Percentiles rank a stretch among this genome's conserved stretches.
Evolutionary conservation across 768 basidiomycete species (phyloP).

Genomic region (Leccinum ochraceum): DNA sequence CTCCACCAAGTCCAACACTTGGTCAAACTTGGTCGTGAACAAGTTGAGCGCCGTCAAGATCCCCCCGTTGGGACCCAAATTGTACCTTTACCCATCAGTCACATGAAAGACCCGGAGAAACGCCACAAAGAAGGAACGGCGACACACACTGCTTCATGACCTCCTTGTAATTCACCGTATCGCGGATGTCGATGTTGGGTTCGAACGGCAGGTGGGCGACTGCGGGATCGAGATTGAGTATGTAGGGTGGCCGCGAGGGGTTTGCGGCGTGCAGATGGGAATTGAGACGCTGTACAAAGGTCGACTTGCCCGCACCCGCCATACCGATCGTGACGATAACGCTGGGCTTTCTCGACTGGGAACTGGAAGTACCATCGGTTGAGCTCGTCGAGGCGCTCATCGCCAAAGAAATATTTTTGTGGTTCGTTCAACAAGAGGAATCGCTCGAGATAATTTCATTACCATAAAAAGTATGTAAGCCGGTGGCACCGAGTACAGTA

Average conservation of each 20-base stretch:
- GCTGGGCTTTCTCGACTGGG: conserved; percentile 54
- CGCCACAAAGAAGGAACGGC: conserved; percentile 23
- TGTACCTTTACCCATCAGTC: conserved; percentile 65
- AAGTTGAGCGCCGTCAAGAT: conserved; percentile 96
- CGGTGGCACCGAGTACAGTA: not conserved
- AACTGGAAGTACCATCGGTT: not conserved
- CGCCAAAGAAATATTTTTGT: not conserved
- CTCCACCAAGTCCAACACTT: conserved; percentile 89
- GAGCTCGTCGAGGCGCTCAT: conserved; percentile 26
- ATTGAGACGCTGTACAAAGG: conserved; percentile 94
- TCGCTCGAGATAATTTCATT: conserved; percentile 13
- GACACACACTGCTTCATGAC: conserved; percentile 98
- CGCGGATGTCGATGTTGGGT: conserved; percentile 96
- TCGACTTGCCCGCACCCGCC: conserved; percentile 98
- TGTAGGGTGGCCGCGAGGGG: conserved; percentile 78
- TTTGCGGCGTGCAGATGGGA: conserved; percentile 78
- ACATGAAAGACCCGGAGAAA: conserved; percentile 9
- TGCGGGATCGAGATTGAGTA: conserved; percentile 97
- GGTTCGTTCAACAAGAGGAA: not conserved
- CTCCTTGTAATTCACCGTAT: conserved; percentile 95
- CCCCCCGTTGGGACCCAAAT: conserved; percentile 96
- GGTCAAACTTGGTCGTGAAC: conserved; percentile 99
- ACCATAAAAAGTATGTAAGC: conserved; percentile 18
- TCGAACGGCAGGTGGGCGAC: conserved; percentile 91
- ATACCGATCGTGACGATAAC: conserved; percentile 93